A percentile compares a stretch with the other conserved stretches of the same genome.
Conservation (phyloP, 2,329 filamentous ascomycete species). For the Alternaria panax region DNA sequence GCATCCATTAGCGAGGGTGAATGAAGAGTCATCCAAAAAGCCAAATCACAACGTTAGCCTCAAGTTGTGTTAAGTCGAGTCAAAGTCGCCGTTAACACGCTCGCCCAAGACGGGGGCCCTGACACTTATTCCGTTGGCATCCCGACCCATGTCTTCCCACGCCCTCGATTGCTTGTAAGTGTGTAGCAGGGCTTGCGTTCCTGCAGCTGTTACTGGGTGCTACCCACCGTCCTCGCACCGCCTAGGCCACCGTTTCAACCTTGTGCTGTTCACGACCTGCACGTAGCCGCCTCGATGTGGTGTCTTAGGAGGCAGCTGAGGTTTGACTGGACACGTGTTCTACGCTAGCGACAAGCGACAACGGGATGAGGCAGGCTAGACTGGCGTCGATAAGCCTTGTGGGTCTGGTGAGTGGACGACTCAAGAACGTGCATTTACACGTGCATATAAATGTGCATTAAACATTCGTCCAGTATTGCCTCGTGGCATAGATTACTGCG, state of each 20-base stretch:
- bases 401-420: constrained; percentile 23
- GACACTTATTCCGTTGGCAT: constrained; percentile 40
- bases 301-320: constrained; percentile 32
- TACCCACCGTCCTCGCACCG: constrained; percentile 27
- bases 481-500: constrained; percentile 13
- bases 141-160: constrained; percentile 20
- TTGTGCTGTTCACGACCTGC: constrained; percentile 32
- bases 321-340: constrained; percentile 33
- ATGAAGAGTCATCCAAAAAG: constrained; percentile 34
- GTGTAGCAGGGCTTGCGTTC: constrained; percentile 28
- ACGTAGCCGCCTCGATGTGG: constrained; percentile 36
- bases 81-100: constrained; percentile 13
- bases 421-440: constrained; percentile 15
- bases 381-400: constrained; percentile 29
- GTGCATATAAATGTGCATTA: constrained; percentile 30
- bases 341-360: constrained; percentile 20
- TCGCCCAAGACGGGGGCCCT: constrained; percentile 25
- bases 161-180: constrained; percentile 3
- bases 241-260: constrained; percentile 31
- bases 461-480: constrained; percentile 20
- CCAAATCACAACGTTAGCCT: constrained; percentile 24
- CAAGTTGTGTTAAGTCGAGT: constrained; percentile 18
- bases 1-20: constrained; percentile 32
- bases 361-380: constrained; percentile 26
- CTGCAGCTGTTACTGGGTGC: constrained; percentile 46